A percentile compares a stretch with the other conserved stretches of the same genome.
Evolutionary conservation across 1,139 yeast genomes (phyloP).

Genomic region (Pichia sp.): DNA sequence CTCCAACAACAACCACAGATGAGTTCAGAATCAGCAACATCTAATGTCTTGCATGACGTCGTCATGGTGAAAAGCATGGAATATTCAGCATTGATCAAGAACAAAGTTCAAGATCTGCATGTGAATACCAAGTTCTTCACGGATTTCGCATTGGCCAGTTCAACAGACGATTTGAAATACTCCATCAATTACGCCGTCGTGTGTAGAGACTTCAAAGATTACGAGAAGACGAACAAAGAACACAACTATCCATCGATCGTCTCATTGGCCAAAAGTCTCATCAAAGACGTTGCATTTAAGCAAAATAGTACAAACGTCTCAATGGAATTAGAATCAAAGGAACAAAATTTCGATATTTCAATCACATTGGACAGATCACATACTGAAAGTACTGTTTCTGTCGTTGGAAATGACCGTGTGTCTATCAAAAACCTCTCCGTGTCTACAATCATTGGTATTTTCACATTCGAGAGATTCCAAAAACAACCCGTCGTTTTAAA

Average conservation of each 20-base stretch:
- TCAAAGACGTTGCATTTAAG: conserved; percentile 37
- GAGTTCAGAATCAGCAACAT: neutral
- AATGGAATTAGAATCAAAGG: conserved; percentile 13
- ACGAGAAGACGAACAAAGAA: conserved; percentile 45
- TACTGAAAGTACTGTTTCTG: conserved; percentile 18
- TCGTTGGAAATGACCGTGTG: neutral
- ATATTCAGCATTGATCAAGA: conserved; percentile 18
- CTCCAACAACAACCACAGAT: neutral
- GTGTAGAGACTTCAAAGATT: conserved; percentile 58
- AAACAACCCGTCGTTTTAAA: conserved; percentile 68
- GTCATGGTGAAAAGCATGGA: conserved; percentile 24
- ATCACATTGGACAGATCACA: conserved; percentile 10
- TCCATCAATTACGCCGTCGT: conserved; percentile 88
- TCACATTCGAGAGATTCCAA: conserved; percentile 81
- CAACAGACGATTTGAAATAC: conserved; percentile 73
- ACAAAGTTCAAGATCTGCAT: conserved; percentile 12
- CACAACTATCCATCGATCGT: conserved; percentile 51
- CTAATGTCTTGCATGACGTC: conserved; percentile 16
- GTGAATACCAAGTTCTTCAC: conserved; percentile 52
- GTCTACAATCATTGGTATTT: conserved; percentile 79
- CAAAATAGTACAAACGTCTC: conserved; percentile 20
- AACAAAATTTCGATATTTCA: conserved; percentile 2
- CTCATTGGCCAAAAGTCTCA: conserved; percentile 56
- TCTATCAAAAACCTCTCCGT: conserved; percentile 11
- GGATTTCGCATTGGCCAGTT: conserved; percentile 67